Conservation (phyloP, 78 protist genomes). For the Andalucia godoyi region DNA sequence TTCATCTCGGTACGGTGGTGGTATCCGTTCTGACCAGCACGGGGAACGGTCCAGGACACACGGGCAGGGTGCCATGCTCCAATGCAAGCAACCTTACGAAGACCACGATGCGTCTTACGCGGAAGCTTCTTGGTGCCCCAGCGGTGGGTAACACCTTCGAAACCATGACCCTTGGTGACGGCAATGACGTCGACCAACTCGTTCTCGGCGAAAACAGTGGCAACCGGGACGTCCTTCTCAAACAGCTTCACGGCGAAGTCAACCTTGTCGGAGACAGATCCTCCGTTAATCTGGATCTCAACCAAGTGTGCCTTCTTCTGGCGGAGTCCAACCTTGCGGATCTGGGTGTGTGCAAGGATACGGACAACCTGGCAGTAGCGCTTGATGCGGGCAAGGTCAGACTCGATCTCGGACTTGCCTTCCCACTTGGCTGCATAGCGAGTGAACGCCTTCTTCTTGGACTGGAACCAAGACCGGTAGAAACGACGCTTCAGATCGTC, state of each 20-base stretch:
- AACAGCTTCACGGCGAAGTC: constrained; percentile 75
- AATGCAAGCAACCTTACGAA: constrained; percentile 99
- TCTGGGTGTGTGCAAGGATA: constrained; percentile 97
- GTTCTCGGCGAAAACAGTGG: constrained; percentile 69
- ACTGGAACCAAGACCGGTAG: constrained; percentile 96
- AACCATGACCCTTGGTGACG: constrained; percentile 98
- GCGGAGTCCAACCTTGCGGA: constrained; percentile 46
- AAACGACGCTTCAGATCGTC: constrained; percentile 75
- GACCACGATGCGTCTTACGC: constrained; percentile 99
- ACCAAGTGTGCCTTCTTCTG: constrained; percentile 98
- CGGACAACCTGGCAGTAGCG: constrained; percentile 93
- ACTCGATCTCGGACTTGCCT: constrained; percentile 46
- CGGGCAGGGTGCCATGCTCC: constrained; percentile 99
- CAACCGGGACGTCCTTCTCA: constrained; percentile 89
- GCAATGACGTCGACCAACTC: constrained; percentile 94
- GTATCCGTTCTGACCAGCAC: constrained; percentile 99
- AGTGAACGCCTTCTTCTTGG: constrained; percentile 96
- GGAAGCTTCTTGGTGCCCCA: constrained; percentile 96
- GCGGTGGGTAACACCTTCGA: constrained; percentile 92
- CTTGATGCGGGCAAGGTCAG: constrained; percentile 73
- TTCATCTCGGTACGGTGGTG: constrained; percentile 96
- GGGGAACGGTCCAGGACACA: constrained; percentile 93
- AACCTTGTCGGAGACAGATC: constrained; percentile 90
- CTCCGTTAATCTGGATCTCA: constrained; percentile 99
- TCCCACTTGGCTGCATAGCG: constrained; percentile 56